Conservation (phyloP, 352 stramenopile genomes). For the Phytophthora podocarpi region DNA sequence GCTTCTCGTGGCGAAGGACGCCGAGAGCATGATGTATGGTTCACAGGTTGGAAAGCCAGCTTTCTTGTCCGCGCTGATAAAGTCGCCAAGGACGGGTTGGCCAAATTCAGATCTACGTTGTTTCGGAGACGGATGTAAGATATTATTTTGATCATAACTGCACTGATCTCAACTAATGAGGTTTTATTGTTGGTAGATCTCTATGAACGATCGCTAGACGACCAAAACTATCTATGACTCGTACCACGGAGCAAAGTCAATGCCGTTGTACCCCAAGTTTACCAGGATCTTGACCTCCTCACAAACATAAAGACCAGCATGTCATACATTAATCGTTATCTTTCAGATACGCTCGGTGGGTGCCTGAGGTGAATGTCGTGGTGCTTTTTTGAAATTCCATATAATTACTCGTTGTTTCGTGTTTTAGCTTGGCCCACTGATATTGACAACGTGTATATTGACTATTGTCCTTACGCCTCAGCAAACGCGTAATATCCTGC, state of each 20-base stretch:
- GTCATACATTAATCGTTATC: too few relatives aligned
- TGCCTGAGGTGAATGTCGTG: too few relatives aligned
- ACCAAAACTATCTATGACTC: background rate
- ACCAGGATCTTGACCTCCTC: too few relatives aligned
- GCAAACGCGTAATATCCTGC: too few relatives aligned
- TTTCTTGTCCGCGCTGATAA: background rate
- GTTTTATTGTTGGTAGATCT: background rate
- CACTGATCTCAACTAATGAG: background rate
- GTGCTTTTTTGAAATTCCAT: too few relatives aligned
- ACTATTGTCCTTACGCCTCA: too few relatives aligned
- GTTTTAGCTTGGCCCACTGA: too few relatives aligned
- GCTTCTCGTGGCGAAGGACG: background rate
- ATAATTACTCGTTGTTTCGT: too few relatives aligned
- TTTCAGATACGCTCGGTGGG: too few relatives aligned
- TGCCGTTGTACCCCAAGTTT: background rate
- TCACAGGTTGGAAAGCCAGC: background rate
- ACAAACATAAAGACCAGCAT: too few relatives aligned
- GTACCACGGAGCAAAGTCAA: background rate
- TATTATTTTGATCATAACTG: background rate
- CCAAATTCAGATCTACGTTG: background rate
- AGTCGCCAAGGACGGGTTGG: background rate
- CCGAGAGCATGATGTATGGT: background rate
- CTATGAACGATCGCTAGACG: background rate
- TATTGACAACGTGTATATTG: too few relatives aligned
- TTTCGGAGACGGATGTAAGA: background rate